Conservation (phyloP, 306 rosid genomes). For the Sesbania bispinosa region DNA sequence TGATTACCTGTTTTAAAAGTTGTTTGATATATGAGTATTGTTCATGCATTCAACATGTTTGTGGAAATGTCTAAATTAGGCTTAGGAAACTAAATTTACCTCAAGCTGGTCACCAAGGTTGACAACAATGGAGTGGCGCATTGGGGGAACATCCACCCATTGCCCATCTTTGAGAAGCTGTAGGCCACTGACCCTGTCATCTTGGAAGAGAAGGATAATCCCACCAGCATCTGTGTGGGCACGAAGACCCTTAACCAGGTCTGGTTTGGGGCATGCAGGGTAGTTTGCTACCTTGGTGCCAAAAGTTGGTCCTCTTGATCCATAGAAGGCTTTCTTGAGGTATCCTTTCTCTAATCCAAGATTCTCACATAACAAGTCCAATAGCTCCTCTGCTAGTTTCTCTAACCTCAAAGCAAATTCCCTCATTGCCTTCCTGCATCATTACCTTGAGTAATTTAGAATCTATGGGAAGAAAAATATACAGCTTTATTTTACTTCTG, state of each 20-base stretch:
- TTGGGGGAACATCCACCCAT: slow-evolving; percentile 90
- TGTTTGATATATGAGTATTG: neutral
- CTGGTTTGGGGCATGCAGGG: slow-evolving; percentile 86
- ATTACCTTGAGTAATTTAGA: slow-evolving; percentile 10
- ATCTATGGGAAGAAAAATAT: neutral
- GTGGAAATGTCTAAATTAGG: slow-evolving; percentile 1
- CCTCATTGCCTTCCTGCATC: slow-evolving; percentile 64
- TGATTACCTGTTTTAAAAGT: slow-evolving; percentile 50
- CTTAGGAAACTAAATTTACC: slow-evolving; percentile 33
- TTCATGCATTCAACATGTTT: neutral
- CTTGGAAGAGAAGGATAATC: slow-evolving; percentile 81
- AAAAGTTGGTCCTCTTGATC: slow-evolving; percentile 80
- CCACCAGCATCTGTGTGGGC: slow-evolving; percentile 97
- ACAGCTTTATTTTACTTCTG: neutral
- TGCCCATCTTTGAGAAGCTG: slow-evolving; percentile 75
- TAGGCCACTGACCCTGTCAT: slow-evolving; percentile 85
- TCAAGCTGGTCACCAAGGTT: slow-evolving; percentile 93
- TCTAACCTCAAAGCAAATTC: slow-evolving; percentile 67
- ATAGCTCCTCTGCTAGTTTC: slow-evolving; percentile 66
- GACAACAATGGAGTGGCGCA: slow-evolving; percentile 83
- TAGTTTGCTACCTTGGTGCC: slow-evolving; percentile 93
- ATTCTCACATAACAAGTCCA: slow-evolving; percentile 85
- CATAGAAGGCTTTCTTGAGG: slow-evolving; percentile 68
- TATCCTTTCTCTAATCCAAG: slow-evolving; percentile 82
- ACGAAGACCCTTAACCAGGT: slow-evolving; percentile 82